These are phyloP conservation scores for Sporodiniella umbellata DNA, from an alignment of 371 early-diverging fungal genomes.

Conservation along the genomic window DNA sequence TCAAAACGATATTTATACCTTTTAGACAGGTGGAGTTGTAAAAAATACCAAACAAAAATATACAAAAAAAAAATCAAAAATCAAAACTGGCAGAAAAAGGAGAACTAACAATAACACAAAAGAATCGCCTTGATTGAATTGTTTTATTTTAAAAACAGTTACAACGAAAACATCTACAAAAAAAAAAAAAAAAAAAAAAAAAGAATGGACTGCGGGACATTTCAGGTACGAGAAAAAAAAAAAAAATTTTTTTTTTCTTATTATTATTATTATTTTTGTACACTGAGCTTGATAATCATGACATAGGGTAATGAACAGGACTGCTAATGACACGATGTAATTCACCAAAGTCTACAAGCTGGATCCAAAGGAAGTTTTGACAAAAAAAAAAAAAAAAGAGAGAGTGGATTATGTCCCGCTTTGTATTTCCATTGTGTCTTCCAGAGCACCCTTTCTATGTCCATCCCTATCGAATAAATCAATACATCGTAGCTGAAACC, in stretches of 20 bases:
- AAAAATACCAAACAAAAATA: background rate
- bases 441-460: no score
- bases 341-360: no score
- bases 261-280: no score
- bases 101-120: no score
- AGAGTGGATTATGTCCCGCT: no score
- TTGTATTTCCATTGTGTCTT: no score
- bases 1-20: constrained; percentile 4
- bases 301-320: background rate
- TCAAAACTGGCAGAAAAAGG: background rate
- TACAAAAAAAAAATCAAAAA: background rate
- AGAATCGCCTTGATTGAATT: no score
- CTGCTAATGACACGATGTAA: background rate
- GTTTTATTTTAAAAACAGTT: no score
- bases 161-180: background rate
- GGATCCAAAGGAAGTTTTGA: no score
- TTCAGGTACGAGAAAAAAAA: background rate
- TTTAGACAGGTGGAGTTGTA: constrained; percentile 1
- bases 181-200: background rate
- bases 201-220: background rate
- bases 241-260: background rate
- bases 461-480: background rate
- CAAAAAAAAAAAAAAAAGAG: no score
- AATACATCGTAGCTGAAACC: background rate
- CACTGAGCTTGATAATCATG: background rate